Evolutionary conservation across 1,284 basidiomycete genomes (phyloP).

Genomic region (Ustilago nuda): DNA sequence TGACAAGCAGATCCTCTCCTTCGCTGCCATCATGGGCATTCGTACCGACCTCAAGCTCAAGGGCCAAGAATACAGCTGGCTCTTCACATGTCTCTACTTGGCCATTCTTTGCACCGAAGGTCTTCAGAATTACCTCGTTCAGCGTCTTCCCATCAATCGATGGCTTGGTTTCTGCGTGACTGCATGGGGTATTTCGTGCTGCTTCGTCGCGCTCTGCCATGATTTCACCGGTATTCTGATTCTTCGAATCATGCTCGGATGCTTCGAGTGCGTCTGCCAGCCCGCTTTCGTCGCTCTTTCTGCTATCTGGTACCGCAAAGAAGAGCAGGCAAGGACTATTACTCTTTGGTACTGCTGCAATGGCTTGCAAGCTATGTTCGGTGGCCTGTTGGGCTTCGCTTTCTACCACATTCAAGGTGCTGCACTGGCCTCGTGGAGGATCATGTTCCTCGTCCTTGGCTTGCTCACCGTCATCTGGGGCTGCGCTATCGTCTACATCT

Average conservation of each 20-base stretch:
- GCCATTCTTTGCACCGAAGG: slow-evolving; percentile 56
- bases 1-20: slow-evolving; percentile 74
- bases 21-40: slow-evolving; percentile 75
- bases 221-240: slow-evolving; percentile 57
- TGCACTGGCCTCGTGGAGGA: slow-evolving; percentile 74
- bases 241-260: slow-evolving; percentile 63
- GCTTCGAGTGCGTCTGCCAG: slow-evolving; percentile 59
- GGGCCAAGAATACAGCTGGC: slow-evolving; percentile 61
- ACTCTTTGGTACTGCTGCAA: slow-evolving; percentile 54
- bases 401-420: slow-evolving; percentile 71
- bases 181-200: slow-evolving; percentile 50
- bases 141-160: slow-evolving; percentile 56
- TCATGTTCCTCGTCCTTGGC: slow-evolving; percentile 71
- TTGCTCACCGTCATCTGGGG: slow-evolving; percentile 48
- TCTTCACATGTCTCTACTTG: slow-evolving; percentile 62
- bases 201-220: slow-evolving; percentile 49
- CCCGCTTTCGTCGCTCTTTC: slow-evolving; percentile 58
- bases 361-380: slow-evolving; percentile 52
- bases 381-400: slow-evolving; percentile 64
- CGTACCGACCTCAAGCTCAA: slow-evolving; percentile 62
- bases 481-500: slow-evolving; percentile 61
- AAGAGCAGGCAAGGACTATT: slow-evolving; percentile 50
- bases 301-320: slow-evolving; percentile 52
- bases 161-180: slow-evolving; percentile 54
- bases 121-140: slow-evolving; percentile 53